These are phyloP conservation scores for Melanogaster broomeanus DNA, from an alignment of 768 basidiomycete genomes.

Conservation along the genomic window DNA sequence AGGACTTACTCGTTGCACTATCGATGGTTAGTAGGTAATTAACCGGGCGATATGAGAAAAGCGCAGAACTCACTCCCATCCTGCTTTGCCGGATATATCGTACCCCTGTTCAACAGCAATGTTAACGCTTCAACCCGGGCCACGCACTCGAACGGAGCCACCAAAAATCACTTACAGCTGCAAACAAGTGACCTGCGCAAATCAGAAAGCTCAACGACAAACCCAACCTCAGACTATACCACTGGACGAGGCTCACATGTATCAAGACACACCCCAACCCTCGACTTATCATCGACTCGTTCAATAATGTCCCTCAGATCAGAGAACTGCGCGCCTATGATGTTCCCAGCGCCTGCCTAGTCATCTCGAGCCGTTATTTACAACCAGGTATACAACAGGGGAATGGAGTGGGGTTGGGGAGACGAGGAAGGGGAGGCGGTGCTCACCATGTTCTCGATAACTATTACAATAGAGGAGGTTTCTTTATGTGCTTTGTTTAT, in stretches of 20 bases:
- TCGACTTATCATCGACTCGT: constrained; percentile 66
- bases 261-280: constrained; percentile 84
- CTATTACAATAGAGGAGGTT: constrained; percentile 57
- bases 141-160: constrained; percentile 41
- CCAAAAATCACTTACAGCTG: constrained; percentile 65
- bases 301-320: constrained; percentile 71
- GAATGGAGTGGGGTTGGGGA: neutral
- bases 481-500: constrained; percentile 73
- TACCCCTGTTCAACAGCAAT: constrained; percentile 54
- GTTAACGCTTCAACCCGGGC: neutral
- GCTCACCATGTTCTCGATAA: constrained; percentile 85
- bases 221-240: neutral
- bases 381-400: neutral
- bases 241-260: constrained; percentile 53
- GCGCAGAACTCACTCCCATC: constrained; percentile 59
- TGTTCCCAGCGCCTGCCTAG: constrained; percentile 79
- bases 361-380: neutral
- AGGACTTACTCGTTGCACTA: constrained; percentile 29
- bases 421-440: neutral
- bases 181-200: constrained; percentile 68
- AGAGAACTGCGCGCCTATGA: constrained; percentile 70
- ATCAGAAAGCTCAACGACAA: no score
- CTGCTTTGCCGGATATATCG: constrained; percentile 71
- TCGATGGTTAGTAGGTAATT: neutral
- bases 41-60: neutral